These are phyloP conservation scores for Excoecaria agallocha DNA, from an alignment of 345 rosid genomes.

Conservation along the genomic window DNA sequence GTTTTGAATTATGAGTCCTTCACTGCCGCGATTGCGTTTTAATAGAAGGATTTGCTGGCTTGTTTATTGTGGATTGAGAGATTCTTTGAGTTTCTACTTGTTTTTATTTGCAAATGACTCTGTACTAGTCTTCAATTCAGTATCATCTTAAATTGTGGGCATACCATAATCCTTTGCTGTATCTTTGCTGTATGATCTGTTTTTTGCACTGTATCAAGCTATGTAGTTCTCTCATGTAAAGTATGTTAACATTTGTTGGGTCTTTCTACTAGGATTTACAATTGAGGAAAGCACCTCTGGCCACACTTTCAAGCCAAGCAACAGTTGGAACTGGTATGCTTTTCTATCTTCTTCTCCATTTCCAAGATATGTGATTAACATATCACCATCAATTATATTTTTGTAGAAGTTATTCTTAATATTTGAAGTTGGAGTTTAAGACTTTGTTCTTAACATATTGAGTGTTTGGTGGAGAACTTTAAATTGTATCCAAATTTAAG, in stretches of 20 bases:
- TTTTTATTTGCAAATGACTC: neutral
- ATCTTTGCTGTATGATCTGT: neutral
- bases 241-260: neutral
- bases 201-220: neutral
- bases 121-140: neutral
- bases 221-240: neutral
- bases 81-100: neutral
- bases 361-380: neutral
- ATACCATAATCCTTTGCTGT: neutral
- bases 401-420: neutral
- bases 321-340: conserved; percentile 10
- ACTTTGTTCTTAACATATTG: neutral
- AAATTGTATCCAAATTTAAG: neutral
- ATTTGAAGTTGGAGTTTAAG: neutral
- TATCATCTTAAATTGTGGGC: neutral
- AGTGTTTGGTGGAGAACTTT: neutral
- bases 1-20: neutral
- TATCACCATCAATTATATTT: neutral
- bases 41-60: neutral
- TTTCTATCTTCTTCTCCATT: neutral
- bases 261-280: conserved; percentile 13
- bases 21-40: neutral
- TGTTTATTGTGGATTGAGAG: neutral
- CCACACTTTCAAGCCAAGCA: conserved; percentile 4
- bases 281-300: conserved; percentile 10